Evolutionary conservation across 805 yeast genomes (phyloP).

Genomic region (Starmerella floris): DNA sequence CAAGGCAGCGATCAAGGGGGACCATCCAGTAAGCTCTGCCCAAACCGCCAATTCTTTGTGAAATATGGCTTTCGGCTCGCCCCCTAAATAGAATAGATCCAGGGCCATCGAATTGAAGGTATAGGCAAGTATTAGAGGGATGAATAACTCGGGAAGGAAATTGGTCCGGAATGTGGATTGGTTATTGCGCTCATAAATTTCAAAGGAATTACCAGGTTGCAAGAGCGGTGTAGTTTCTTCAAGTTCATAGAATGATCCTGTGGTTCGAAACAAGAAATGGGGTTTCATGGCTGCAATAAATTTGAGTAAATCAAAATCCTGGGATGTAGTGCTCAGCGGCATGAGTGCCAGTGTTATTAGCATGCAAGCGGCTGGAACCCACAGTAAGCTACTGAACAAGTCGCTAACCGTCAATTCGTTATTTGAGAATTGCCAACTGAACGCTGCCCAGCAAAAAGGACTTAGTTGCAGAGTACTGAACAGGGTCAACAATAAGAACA

Average conservation of each 20-base stretch:
- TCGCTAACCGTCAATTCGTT: not conserved
- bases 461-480: conserved; percentile 8
- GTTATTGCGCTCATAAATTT: not conserved
- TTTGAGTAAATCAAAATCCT: not conserved
- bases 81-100: conserved; percentile 8
- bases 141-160: not conserved
- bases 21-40: not conserved
- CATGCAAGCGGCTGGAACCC: conserved; percentile 6
- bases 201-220: no score
- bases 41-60: conserved; percentile 2
- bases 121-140: conserved; percentile 1
- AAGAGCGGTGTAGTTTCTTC: conserved; percentile 3
- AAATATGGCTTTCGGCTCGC: conserved; percentile 4
- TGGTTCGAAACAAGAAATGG: not conserved
- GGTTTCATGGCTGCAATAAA: not conserved
- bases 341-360: conserved; percentile 5
- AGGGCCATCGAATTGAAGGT: conserved; percentile 3
- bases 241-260: not conserved
- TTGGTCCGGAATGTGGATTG: not conserved
- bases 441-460: conserved; percentile 4
- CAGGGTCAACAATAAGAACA: conserved; percentile 1
- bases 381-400: conserved; percentile 6
- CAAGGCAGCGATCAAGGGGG: not conserved
- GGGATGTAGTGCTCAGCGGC: conserved; percentile 6
- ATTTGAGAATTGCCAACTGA: not conserved